Evolutionary conservation across 2,329 filamentous ascomycete genomes (phyloP).

Genomic region (Rhinocladiella mackenziei): DNA sequence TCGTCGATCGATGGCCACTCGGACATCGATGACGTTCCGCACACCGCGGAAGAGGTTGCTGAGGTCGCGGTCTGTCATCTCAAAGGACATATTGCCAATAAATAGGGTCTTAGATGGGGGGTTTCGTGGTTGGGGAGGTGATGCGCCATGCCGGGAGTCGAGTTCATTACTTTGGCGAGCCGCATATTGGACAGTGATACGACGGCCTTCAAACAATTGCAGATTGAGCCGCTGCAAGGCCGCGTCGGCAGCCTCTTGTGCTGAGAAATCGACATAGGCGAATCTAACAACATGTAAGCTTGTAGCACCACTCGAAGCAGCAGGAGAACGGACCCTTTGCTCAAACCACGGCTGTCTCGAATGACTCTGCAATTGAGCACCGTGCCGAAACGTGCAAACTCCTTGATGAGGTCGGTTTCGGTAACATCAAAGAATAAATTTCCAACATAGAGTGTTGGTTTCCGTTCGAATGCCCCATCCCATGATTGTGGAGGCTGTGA

Average conservation of each 20-base stretch:
- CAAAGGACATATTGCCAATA: conserved; percentile 81
- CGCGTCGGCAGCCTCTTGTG: conserved; percentile 49
- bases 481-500: neutral
- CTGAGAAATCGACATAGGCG: conserved; percentile 61
- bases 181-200: conserved; percentile 60
- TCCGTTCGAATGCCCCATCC: conserved; percentile 31
- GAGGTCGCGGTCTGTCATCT: conserved; percentile 78
- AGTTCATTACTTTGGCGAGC: conserved; percentile 19
- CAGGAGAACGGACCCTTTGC: conserved; percentile 58
- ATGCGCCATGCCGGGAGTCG: neutral
- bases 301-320: neutral
- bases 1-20: conserved; percentile 75
- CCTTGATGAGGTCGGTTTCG: conserved; percentile 55
- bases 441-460: conserved; percentile 58
- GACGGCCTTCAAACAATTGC: conserved; percentile 60
- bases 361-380: conserved; percentile 54
- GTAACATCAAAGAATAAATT: conserved; percentile 68
- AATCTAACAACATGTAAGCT: conserved; percentile 49
- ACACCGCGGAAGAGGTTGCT: conserved; percentile 71
- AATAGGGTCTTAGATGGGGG: conserved; percentile 65
- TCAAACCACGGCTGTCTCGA: conserved; percentile 59
- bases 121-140: conserved; percentile 29
- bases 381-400: conserved; percentile 57
- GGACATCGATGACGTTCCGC: conserved; percentile 67
- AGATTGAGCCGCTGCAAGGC: conserved; percentile 59